Evolutionary conservation across 2,329 filamentous ascomycete genomes (phyloP).

Genomic region (Harringtonia aguacate): DNA sequence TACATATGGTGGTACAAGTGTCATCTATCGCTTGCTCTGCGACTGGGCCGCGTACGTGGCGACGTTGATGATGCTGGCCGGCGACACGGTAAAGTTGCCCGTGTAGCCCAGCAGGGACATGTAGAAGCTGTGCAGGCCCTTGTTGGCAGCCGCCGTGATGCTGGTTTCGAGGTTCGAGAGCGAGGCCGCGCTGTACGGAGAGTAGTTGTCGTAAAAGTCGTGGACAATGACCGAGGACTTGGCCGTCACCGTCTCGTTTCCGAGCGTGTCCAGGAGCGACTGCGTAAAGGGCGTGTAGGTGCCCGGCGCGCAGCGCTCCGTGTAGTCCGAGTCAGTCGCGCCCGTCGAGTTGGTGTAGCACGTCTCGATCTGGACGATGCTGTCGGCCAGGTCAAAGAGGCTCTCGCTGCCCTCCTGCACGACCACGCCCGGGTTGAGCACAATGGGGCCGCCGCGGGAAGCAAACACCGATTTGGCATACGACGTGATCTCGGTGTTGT

Average conservation of each 20-base stretch:
- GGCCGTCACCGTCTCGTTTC: slow-evolving; percentile 2
- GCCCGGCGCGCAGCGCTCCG: slow-evolving; percentile 7
- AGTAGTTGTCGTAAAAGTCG: slow-evolving; percentile 10
- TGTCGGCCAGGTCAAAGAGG: slow-evolving; percentile 10
- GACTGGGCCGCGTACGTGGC: slow-evolving; percentile 6
- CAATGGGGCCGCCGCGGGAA: slow-evolving; percentile 5
- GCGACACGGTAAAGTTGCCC: slow-evolving; percentile 6
- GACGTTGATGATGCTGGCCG: slow-evolving; percentile 8
- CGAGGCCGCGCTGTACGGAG: slow-evolving; percentile 4
- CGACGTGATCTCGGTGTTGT: slow-evolving; percentile 7
- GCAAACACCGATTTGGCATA: slow-evolving; percentile 7
- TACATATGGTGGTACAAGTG: too few relatives aligned
- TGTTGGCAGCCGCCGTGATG: slow-evolving; percentile 3
- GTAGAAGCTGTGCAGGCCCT: slow-evolving; percentile 11
- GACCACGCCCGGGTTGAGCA: slow-evolving; percentile 9
- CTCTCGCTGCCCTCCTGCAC: slow-evolving; percentile 9
- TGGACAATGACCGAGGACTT: slow-evolving; percentile 11
- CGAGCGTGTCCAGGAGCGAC: not conserved
- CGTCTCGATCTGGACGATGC: slow-evolving; percentile 11
- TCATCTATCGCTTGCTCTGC: slow-evolving; percentile 2
- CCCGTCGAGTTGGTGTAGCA: slow-evolving; percentile 10
- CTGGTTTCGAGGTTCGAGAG: not conserved
- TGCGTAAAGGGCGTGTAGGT: slow-evolving; percentile 9
- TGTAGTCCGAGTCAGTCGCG: slow-evolving; percentile 6
- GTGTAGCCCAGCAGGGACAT: slow-evolving; percentile 8